Evolutionary conservation across 2,329 filamentous ascomycete species (phyloP), one percentile per base, ranked within the genome.

Genomic region (Lasiodiplodia hormozganensis): DNA sequence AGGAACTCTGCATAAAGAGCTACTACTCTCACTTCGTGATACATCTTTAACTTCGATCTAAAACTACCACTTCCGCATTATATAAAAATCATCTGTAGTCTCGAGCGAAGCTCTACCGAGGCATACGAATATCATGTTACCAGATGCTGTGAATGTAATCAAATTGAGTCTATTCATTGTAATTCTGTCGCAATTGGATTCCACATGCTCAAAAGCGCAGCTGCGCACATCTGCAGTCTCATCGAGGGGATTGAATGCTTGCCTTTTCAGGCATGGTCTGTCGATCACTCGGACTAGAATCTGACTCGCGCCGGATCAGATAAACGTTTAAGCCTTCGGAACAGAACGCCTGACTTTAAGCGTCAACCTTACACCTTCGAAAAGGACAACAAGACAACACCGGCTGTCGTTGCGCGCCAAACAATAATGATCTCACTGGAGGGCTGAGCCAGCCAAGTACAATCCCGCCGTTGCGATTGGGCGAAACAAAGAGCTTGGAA

Each of bases 261-360:
- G 43, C 57, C 36, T 5, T 28, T 47, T 47, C 36, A 36, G 57
- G 57, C 0, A 60, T 60, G 38, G 57, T 12, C 18, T 28, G 38
- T 2, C 14, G 18, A 23, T 38, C 23, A 3, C 51, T 47, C 23
- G 21, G 57, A 5, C 25, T 28, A 16, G 21, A 21, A 21, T 47
- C 43, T 64, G 60, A 64, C 60, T 64, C 60, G 60, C 60, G 60
- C 60, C 43, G 47, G 60, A 64, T 52, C 60, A 64, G 60, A 64
- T 64, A 64, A 52, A 40, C 25, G 40, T 12, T 38, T 23, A 64
- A 36, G 25, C 18, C 43, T 40, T 28, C 16, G 3, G 14, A 36
- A 49, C 25, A 51, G 40, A 5, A 23, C 23, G 58, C 58, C 58
- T 62, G 23, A 62, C 23, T 43, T 43, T 51, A 34, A 62, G 18